Base-by-base conservation (phyloP, 106 monocot genomes). In the Platanthera guangdongensis region DNA sequence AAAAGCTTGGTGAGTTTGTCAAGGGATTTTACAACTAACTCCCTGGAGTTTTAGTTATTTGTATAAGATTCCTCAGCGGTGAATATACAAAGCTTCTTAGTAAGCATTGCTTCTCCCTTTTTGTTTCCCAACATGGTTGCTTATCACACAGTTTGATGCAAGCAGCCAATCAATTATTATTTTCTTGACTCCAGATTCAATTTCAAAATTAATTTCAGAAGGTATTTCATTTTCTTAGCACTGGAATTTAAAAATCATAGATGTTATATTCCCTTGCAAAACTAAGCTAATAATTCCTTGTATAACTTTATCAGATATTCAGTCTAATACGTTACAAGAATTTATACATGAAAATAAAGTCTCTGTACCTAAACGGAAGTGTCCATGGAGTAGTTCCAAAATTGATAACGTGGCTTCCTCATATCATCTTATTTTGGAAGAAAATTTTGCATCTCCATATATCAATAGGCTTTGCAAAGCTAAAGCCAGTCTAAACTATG, bases 51-150 rank as follows among this genome's bases (percentile, higher is more conserved):
- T 81, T 93, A 53, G 73, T 89, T 25, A 39, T 97, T 10, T 97
- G 93, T 75, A 79, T 97, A 64, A 93, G 93, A 53, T 78, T 97
- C 71, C 81, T 97, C 74, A 91, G 80, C 64, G 83, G 81, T 85
- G 89, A 91, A 72, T 97, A 84, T 82, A 86, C 71, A 8, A 81
- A 82, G 72, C 68, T 91, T 68, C 75, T 97, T 55, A 81, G 50
- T 87, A 91, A 88, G 69, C 84, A 51, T 72, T 87, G 51, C 77
- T 86, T 82, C 84, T 89, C 57, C 82, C 89, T 73, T 85, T 88
- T 7, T 83, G 77, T 52, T 81, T 83, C 18, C 93, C 91, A 55
- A 84, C 91, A 72, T 97, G 96, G 96, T 78, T 97, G 79, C 60
- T 97, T 53, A 73, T 97, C 39, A 87, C 96, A 75, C 87, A 89